A percentile compares a stretch with the other conserved stretches of the same genome.
Conservation (phyloP, 306 rosid species). For the Psophocarpus tetragonolobus region DNA sequence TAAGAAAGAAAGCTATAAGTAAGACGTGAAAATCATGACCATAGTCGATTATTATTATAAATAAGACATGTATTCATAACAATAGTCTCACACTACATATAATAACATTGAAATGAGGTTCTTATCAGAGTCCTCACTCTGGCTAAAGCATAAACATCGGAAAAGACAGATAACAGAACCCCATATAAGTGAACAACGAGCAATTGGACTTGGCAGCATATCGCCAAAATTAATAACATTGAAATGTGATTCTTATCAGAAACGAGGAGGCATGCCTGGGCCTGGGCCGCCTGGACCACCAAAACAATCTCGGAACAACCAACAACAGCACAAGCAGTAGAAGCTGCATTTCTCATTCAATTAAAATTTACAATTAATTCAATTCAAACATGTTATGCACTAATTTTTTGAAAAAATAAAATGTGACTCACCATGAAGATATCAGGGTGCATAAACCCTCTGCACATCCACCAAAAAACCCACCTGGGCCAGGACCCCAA, state of each 20-base stretch:
- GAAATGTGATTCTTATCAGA: slow-evolving; percentile 23
- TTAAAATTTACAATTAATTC: not conserved
- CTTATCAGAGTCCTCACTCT: not conserved
- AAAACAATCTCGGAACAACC: slow-evolving; percentile 67
- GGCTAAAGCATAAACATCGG: not conserved
- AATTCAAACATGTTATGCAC: not conserved
- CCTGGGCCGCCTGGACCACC: slow-evolving; percentile 62
- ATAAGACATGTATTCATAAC: not conserved
- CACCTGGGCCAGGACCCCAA: slow-evolving; percentile 31
- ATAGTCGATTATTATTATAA: not conserved
- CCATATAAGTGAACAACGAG: not conserved
- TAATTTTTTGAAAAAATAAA: not conserved
- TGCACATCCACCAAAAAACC: slow-evolving; percentile 64
- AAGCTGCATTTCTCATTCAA: slow-evolving; percentile 45
- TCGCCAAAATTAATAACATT: not conserved
- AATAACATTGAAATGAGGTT: not conserved
- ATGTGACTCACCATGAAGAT: slow-evolving; percentile 57
- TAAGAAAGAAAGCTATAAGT: too few species aligned
- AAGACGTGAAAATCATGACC: not conserved
- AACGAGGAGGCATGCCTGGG: slow-evolving; percentile 43
- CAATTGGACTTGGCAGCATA: not conserved
- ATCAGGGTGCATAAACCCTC: slow-evolving; percentile 57
- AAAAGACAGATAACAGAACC: not conserved
- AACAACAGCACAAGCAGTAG: slow-evolving; percentile 76
- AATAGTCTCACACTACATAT: not conserved